These are phyloP conservation scores for Xylariaceae sp. DNA, from an alignment of 2,329 filamentous ascomycete genomes.

Conservation along the genomic window DNA sequence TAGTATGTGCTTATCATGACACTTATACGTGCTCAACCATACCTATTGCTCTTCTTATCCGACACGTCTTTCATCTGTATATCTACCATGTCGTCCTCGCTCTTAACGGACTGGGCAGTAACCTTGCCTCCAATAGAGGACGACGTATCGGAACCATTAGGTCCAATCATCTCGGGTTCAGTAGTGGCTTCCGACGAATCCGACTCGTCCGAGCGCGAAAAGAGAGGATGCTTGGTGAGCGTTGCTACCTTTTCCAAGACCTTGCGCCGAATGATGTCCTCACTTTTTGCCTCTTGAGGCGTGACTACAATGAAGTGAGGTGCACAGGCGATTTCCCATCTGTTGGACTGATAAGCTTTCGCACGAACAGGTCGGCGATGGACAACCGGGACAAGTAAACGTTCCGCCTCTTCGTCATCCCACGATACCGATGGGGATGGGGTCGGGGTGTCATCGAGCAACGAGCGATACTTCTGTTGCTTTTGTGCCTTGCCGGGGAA, in stretches of 20 bases:
- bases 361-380: constrained; percentile 47
- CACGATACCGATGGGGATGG: constrained; percentile 33
- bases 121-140: constrained; percentile 61
- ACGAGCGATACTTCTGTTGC: constrained; percentile 44
- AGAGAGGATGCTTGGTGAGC: constrained; percentile 65
- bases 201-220: constrained; percentile 47
- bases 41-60: constrained; percentile 34
- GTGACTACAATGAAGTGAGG: constrained; percentile 72
- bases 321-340: constrained; percentile 24
- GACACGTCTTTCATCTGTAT: constrained; percentile 71
- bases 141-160: constrained; percentile 53
- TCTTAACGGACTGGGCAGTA: constrained; percentile 72
- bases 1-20: constrained; percentile 10
- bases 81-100: constrained; percentile 87
- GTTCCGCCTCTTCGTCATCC: constrained; percentile 59
- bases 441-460: constrained; percentile 40
- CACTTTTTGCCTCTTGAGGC: constrained; percentile 60
- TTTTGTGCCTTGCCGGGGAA: constrained; percentile 48
- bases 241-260: constrained; percentile 69
- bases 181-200: constrained; percentile 48
- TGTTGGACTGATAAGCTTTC: constrained; percentile 34
- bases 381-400: constrained; percentile 65
- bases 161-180: constrained; percentile 65
- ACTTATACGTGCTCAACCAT: constrained; percentile 17
- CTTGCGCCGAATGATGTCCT: constrained; percentile 74